Base-by-base conservation (phyloP, 768 basidiomycete genomes). In the Sporobolomyces phaffii region DNA sequence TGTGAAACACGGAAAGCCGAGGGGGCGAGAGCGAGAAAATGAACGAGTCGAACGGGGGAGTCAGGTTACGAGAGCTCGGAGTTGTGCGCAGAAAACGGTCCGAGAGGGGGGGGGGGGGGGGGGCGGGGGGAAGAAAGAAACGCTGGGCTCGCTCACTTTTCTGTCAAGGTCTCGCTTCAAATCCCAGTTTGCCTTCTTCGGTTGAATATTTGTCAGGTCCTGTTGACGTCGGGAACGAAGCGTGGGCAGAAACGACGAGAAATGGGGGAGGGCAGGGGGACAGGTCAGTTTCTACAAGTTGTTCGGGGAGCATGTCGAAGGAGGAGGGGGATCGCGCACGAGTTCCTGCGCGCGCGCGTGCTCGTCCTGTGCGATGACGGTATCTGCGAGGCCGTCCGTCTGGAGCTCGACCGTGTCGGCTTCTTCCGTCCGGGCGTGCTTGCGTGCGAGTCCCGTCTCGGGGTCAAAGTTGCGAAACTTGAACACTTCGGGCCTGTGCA, bases 331-430 rank as follows among this genome's bases (percentile, higher is more conserved):
- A 26, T 31, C 13, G 79, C 86, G 67, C 76, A 93, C 93, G 76
- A 98, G 81, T 73, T 98, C 94, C 77, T 94, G 88, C 15, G 84
- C 84, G 75, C 91, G 80, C 70, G 85, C 85, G 76, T 85, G 84
- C 76, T 91, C 89, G 75, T 98, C 93, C 77, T 93, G 90, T 28
- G 82, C 80, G 63, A 96, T 86, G 74, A 96, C 91, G 72, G 80
- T 79, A 76, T 93, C 87, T 11, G 91, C 89, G 67, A 96, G 78
- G 0, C 91, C 91, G 61, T 86, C 83, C 3, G 94, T 86, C 64
- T 86, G 81, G 72, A 85, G 86, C 79, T 98, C 94, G 3, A 98
- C 86, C 1, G 94, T 96, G 73, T 96, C 90, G 67, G 86, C 81
- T 29, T 78, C 80, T 59, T 84, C 85, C 51, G 84, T 85, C 31